Conservation (phyloP, 225 moss, liverwort and hornwort species). For the Ulota crispa region DNA sequence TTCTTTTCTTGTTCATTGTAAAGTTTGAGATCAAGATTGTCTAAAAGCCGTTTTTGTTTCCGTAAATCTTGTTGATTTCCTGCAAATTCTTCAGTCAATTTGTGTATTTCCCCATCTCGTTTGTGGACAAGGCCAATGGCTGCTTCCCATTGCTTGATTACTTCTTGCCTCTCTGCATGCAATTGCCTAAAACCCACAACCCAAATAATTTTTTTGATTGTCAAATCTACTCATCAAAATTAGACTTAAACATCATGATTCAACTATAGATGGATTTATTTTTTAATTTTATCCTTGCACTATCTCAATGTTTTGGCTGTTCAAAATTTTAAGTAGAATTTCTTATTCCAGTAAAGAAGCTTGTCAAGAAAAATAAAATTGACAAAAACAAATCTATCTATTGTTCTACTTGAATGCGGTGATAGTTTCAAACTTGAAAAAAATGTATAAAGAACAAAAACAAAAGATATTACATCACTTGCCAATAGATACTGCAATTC, state of each 20-base stretch:
- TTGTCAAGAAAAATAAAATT: background rate
- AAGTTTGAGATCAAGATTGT: slow-evolving; percentile 66
- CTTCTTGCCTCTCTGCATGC: slow-evolving; percentile 79
- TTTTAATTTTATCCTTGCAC: accelerated
- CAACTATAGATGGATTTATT: accelerated
- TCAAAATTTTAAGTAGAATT: accelerated
- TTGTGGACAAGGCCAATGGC: slow-evolving; percentile 73
- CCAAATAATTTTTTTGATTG: background rate
- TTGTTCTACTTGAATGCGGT: too few species aligned
- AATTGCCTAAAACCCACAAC: slow-evolving; percentile 39
- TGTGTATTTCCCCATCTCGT: slow-evolving; percentile 74
- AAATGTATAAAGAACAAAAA: background rate
- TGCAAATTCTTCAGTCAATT: slow-evolving; percentile 67
- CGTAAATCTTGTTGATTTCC: slow-evolving; percentile 62
- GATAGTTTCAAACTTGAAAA: too few species aligned
- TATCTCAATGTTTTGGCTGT: background rate
- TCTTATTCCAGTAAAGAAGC: background rate
- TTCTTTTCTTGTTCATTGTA: slow-evolving; percentile 70
- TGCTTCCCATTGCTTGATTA: slow-evolving; percentile 84
- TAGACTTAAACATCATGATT: accelerated
- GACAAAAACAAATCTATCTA: background rate
- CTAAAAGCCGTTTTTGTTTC: slow-evolving; percentile 59
- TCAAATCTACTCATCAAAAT: background rate
- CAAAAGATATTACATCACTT: too few species aligned
- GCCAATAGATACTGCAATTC: too few species aligned